phyloP scores from a whole-genome alignment of 78 protist species.

The Planoprotostelium fungivorum region DNA sequence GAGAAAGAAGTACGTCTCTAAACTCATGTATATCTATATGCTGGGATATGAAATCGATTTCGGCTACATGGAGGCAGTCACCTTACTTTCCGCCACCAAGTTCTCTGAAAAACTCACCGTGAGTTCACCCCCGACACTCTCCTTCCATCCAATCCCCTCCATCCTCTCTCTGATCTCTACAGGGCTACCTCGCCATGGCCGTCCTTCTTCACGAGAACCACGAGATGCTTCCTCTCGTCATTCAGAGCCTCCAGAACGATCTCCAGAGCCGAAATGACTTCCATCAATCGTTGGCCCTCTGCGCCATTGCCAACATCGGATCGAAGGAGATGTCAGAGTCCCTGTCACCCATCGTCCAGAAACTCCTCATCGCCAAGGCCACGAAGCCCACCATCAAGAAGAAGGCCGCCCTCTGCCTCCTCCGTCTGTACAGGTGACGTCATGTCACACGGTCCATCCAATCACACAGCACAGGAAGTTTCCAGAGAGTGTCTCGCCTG shows the following conservation, averaged over 20 bases:
- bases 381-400: conserved; percentile 40
- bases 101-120: conserved; percentile 94
- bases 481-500: background rate
- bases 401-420: conserved; percentile 84
- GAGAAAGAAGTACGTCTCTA: conserved; percentile 93
- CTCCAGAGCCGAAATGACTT: conserved; percentile 61
- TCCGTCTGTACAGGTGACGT: conserved; percentile 81
- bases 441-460: background rate
- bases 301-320: conserved; percentile 91
- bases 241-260: conserved; percentile 87
- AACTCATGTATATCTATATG: conserved; percentile 95
- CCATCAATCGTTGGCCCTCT: conserved; percentile 84
- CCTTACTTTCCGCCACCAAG: conserved; percentile 74
- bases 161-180: background rate
- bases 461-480: background rate
- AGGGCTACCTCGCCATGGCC: conserved; percentile 88
- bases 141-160: background rate
- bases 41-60: conserved; percentile 97
- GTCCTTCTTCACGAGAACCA: conserved; percentile 82
- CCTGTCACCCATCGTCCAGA: conserved; percentile 74
- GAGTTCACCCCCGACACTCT: background rate
- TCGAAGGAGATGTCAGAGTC: conserved; percentile 91
- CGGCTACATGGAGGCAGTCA: conserved; percentile 97
- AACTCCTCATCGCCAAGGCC: conserved; percentile 64
- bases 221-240: conserved; percentile 91